Conservation (phyloP, 176 grass and related monocot species). For the Musa beccarii region DNA sequence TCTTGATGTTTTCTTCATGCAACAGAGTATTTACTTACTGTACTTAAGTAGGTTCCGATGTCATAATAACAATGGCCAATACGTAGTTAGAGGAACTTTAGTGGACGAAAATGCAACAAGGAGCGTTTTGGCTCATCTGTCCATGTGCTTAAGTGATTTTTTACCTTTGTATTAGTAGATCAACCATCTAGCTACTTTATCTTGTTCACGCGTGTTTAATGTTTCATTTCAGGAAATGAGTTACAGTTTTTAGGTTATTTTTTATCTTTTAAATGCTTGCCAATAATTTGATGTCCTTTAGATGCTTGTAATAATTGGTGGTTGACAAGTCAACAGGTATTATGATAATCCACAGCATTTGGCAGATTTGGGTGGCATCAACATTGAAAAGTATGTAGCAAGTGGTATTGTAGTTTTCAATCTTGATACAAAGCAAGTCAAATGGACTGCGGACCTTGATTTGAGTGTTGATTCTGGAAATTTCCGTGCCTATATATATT, state of each 20-base stretch:
- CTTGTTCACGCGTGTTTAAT: neutral
- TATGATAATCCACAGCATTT: constrained; percentile 57
- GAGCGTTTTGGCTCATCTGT: neutral
- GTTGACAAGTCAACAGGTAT: constrained; percentile 48
- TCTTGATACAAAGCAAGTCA: constrained; percentile 86
- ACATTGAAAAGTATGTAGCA: constrained; percentile 80
- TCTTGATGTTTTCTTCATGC: neutral
- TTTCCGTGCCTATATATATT: constrained; percentile 68
- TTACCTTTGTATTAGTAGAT: neutral
- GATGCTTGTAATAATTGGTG: constrained; percentile 18
- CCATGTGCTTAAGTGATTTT: neutral
- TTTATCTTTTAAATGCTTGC: neutral
- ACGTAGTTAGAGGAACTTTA: neutral
- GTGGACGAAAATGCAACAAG: neutral
- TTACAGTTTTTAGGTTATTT: neutral
- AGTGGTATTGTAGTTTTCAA: constrained; percentile 91
- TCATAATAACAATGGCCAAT: neutral
- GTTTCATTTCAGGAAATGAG: neutral
- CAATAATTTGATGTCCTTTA: neutral
- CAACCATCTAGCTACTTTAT: neutral
- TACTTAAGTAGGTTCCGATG: neutral
- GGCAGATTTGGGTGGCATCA: constrained; percentile 63
- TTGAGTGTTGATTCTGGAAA: constrained; percentile 60
- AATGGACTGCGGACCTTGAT: constrained; percentile 75
- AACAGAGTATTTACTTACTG: neutral